phyloP scores from a whole-genome alignment of 306 rosid species.

The Dalbergia cultrata region DNA sequence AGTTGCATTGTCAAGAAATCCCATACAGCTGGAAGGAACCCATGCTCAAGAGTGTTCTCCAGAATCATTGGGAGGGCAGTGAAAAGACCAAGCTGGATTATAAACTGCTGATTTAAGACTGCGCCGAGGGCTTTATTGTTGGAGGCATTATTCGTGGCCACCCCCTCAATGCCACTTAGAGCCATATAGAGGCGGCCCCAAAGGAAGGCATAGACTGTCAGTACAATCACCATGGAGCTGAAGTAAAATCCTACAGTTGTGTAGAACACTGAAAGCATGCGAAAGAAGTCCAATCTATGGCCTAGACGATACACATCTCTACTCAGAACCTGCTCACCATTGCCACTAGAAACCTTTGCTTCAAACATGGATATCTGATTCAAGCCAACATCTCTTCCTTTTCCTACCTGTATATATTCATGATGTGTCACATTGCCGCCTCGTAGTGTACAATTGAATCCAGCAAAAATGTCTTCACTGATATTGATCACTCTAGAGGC shows the following conservation, averaged over 20 bases:
- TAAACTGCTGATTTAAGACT: conserved; percentile 85
- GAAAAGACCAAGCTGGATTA: conserved; percentile 90
- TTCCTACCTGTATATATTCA: conserved; percentile 95
- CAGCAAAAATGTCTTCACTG: conserved; percentile 97
- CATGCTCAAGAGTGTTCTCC: conserved; percentile 90
- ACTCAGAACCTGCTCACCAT: conserved; percentile 96
- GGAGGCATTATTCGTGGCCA: conserved; percentile 44
- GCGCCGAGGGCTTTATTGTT: conserved; percentile 84
- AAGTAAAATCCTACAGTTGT: conserved; percentile 82
- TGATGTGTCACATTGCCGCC: conserved; percentile 98
- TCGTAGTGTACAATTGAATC: conserved; percentile 93
- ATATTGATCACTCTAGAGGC: conserved; percentile 94
- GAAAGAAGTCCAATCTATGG: conserved; percentile 95
- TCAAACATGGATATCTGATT: conserved; percentile 95
- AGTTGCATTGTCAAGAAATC: conserved; percentile 93
- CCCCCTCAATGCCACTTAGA: conserved; percentile 82
- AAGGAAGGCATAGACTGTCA: conserved; percentile 80
- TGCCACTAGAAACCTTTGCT: conserved; percentile 96
- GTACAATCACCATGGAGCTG: conserved; percentile 76
- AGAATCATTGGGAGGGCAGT: conserved; percentile 95
- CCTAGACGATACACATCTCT: conserved; percentile 94
- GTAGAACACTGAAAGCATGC: conserved; percentile 95
- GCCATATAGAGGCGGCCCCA: conserved; percentile 98
- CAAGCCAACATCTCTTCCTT: conserved; percentile 97
- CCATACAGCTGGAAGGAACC: conserved; percentile 90